phyloP scores from a whole-genome alignment of 306 rosid genomes.

The Astragalus membranaceus region DNA sequence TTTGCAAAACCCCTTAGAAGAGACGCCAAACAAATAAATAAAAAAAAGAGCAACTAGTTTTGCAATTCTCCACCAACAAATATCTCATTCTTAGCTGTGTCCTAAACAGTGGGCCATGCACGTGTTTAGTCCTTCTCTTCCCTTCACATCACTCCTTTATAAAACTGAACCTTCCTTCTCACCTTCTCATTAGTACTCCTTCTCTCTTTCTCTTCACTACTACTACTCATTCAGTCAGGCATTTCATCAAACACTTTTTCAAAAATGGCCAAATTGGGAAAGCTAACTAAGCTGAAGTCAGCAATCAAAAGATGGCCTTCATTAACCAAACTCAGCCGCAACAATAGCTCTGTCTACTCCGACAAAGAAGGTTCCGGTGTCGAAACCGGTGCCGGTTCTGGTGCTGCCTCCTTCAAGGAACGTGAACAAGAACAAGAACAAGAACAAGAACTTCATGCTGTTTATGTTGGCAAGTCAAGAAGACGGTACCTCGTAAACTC shows the following conservation, averaged over 20 bases:
- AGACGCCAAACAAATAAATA: constrained; percentile 31
- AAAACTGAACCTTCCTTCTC: constrained; percentile 36
- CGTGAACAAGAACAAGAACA: neutral
- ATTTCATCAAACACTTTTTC: constrained; percentile 22
- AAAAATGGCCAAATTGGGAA: constrained; percentile 65
- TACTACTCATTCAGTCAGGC: neutral
- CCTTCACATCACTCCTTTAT: constrained; percentile 17
- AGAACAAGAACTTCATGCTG: constrained; percentile 34
- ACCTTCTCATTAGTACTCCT: constrained; percentile 6
- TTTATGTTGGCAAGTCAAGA: constrained; percentile 71
- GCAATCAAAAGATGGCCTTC: constrained; percentile 82
- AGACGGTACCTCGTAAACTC: constrained; percentile 64
- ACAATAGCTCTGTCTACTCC: constrained; percentile 28
- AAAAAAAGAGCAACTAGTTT: constrained; percentile 41
- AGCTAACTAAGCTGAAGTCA: constrained; percentile 77
- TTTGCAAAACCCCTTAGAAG: neutral
- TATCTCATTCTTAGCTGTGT: constrained; percentile 68
- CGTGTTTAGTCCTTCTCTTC: constrained; percentile 9
- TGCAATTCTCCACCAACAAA: constrained; percentile 28
- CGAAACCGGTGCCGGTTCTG: too few relatives aligned
- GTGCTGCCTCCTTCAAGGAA: neutral
- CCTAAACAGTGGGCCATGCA: constrained; percentile 67
- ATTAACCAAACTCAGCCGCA: constrained; percentile 56
- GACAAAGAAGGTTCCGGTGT: neutral
- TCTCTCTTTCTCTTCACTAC: neutral